Percentiles rank a stretch among this genome's conserved stretches.
phyloP scores from a whole-genome alignment of 202 grass and related monocot species.

The Carex arenaria region DNA sequence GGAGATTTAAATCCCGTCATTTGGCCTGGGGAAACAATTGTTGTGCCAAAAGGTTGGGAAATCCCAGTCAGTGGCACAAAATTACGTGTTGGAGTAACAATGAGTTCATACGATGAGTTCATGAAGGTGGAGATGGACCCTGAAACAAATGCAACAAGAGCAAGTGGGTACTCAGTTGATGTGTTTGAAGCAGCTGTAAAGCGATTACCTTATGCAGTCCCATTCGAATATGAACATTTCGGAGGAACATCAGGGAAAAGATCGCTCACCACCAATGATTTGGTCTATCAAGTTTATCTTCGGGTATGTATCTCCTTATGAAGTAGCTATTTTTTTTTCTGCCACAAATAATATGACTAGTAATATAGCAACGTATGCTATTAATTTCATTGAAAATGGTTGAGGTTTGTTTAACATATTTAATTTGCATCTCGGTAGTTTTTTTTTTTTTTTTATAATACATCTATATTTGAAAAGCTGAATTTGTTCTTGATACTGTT shows the following conservation, averaged over 20 bases:
- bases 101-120: neutral
- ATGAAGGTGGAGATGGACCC: neutral
- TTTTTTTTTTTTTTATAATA: neutral
- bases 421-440: neutral
- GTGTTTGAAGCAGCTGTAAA: slow-evolving; percentile 55
- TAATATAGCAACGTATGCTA: neutral
- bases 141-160: slow-evolving; percentile 31
- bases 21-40: slow-evolving; percentile 36
- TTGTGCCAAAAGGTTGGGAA: slow-evolving; percentile 55
- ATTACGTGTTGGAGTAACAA: slow-evolving; percentile 48
- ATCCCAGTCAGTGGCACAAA: slow-evolving; percentile 11
- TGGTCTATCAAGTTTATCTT: slow-evolving; percentile 28
- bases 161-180: slow-evolving; percentile 65
- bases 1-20: slow-evolving; percentile 21
- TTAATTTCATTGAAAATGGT: no score
- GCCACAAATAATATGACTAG: neutral
- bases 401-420: neutral
- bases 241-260: neutral
- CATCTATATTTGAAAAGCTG: no score
- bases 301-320: slow-evolving; percentile 6
- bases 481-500: neutral
- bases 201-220: slow-evolving; percentile 32
- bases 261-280: slow-evolving; percentile 27
- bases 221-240: slow-evolving; percentile 23
- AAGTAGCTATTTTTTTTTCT: no score